Percentiles rank a stretch among this genome's conserved stretches.
These are phyloP conservation scores for Exserohilum turcica DNA, from an alignment of 2,329 filamentous ascomycete genomes.

Conservation along the genomic window DNA sequence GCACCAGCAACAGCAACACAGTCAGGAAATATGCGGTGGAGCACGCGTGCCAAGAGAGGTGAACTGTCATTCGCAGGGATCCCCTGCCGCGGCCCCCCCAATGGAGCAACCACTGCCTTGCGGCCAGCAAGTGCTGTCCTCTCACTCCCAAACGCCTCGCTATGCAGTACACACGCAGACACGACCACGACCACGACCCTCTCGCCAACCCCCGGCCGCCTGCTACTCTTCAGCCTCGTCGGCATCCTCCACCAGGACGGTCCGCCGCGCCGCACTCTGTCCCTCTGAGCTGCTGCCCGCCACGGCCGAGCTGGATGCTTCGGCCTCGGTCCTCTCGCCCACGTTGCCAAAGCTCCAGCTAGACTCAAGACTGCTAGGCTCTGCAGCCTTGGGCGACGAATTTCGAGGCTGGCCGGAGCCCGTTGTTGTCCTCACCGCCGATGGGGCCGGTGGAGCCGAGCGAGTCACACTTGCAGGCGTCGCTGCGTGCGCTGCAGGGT, in stretches of 20 bases:
- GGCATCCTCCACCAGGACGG: slow-evolving; percentile 41
- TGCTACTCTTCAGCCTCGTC: slow-evolving; percentile 34
- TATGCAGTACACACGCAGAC: slow-evolving; percentile 44
- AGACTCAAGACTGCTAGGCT: slow-evolving; percentile 41
- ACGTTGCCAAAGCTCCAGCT: slow-evolving; percentile 46
- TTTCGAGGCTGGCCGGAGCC: slow-evolving; percentile 9
- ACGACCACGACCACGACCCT: slow-evolving; percentile 5
- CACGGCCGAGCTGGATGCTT: slow-evolving; percentile 38
- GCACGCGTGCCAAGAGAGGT: slow-evolving; percentile 11
- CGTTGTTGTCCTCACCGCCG: slow-evolving; percentile 6
- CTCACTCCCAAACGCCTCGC: slow-evolving; percentile 42
- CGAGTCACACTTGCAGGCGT: slow-evolving; percentile 7
- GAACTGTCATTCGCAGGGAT: slow-evolving; percentile 16
- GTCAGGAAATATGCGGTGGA: slow-evolving; percentile 13
- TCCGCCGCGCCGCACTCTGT: slow-evolving; percentile 29
- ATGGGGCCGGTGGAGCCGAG: slow-evolving; percentile 9
- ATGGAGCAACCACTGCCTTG: neutral
- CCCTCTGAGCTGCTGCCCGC: slow-evolving; percentile 31
- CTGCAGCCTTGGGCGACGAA: slow-evolving; percentile 31
- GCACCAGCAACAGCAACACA: neutral
- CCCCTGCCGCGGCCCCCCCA: slow-evolving; percentile 6
- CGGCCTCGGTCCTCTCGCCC: slow-evolving; percentile 30
- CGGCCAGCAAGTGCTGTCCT: slow-evolving; percentile 1
- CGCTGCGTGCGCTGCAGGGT: slow-evolving; percentile 3
- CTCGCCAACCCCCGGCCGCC: slow-evolving; percentile 9